Evolutionary conservation across 208 protist species (phyloP).

Genomic region (Trypanosoma conorhini): DNA sequence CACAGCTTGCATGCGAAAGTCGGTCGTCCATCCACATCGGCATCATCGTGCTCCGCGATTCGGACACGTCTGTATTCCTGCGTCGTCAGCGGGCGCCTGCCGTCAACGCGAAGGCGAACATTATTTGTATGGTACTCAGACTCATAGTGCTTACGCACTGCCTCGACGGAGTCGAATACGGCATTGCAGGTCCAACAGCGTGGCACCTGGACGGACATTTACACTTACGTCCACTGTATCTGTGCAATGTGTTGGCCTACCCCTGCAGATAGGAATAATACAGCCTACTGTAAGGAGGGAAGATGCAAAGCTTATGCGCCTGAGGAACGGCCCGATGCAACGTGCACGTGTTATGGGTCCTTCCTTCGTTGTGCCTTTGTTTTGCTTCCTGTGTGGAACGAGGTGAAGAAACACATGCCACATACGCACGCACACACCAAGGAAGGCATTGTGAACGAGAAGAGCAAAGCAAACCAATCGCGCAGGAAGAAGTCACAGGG

Average conservation of each 20-base stretch:
- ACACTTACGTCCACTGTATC: neutral
- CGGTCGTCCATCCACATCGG: conserved; percentile 38
- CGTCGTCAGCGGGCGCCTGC: conserved; percentile 60
- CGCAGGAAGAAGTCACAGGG: neutral
- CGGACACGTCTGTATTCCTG: conserved; percentile 52
- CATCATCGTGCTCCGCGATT: conserved; percentile 25
- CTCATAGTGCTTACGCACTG: conserved; percentile 68
- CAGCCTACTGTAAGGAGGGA: neutral
- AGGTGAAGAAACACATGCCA: too few relatives aligned
- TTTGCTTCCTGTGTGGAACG: too few relatives aligned
- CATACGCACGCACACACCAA: too few relatives aligned
- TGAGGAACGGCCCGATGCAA: neutral
- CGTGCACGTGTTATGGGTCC: neutral
- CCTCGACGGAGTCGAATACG: conserved; percentile 49
- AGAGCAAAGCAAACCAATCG: neutral
- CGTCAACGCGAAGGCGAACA: conserved; percentile 83
- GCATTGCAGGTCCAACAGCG: conserved; percentile 81
- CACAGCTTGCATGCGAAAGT: conserved; percentile 89
- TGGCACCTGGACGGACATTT: conserved; percentile 34
- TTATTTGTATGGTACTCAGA: conserved; percentile 84
- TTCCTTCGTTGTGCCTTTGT: neutral
- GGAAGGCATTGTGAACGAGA: conserved; percentile 13
- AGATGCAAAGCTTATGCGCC: neutral
- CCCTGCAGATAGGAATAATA: neutral
- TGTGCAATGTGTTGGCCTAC: conserved; percentile 2